These are phyloP conservation scores for Xylariaceae sp. DNA, from an alignment of 2,329 filamentous ascomycete species.

Conservation along the genomic window DNA sequence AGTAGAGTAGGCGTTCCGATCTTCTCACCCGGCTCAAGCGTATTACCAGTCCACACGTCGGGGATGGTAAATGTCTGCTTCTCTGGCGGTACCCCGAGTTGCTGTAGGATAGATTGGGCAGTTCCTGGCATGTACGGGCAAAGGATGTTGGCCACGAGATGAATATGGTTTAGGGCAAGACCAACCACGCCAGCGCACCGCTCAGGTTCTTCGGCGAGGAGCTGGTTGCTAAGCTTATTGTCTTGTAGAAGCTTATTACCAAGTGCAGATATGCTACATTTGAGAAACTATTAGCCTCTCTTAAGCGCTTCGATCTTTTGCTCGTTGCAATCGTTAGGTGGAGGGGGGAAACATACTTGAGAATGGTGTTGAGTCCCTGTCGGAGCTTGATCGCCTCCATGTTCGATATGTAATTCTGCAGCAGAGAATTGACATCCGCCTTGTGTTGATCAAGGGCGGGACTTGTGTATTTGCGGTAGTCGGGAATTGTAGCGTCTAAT, in stretches of 20 bases:
- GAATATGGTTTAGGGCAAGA: constrained; percentile 81
- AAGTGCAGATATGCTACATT: constrained; percentile 36
- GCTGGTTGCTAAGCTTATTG: constrained; percentile 60
- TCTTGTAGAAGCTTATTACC: constrained; percentile 59
- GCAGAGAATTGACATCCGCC: constrained; percentile 67
- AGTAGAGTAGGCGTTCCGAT: constrained; percentile 81
- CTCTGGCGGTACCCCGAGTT: constrained; percentile 64
- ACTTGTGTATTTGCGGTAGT: constrained; percentile 52
- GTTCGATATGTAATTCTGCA: constrained; percentile 70
- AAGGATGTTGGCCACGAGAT: constrained; percentile 79
- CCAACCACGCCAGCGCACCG: constrained; percentile 68
- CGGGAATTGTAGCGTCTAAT: constrained; percentile 65
- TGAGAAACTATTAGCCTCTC: neutral
- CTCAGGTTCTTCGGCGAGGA: constrained; percentile 59
- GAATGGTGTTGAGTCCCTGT: constrained; percentile 55
- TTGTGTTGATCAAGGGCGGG: constrained; percentile 44
- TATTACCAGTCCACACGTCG: constrained; percentile 66
- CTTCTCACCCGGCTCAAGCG: constrained; percentile 74
- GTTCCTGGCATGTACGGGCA: constrained; percentile 82
- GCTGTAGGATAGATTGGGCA: constrained; percentile 61
- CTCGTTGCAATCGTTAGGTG: no score
- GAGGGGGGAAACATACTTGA: constrained; percentile 22
- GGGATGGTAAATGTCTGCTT: constrained; percentile 60
- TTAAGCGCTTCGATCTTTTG: no score
- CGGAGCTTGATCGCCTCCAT: constrained; percentile 76